A percentile compares a stretch with the other conserved stretches of the same genome.
Evolutionary conservation across 768 basidiomycete genomes (phyloP).

Genomic region (Crucibulum laeve): DNA sequence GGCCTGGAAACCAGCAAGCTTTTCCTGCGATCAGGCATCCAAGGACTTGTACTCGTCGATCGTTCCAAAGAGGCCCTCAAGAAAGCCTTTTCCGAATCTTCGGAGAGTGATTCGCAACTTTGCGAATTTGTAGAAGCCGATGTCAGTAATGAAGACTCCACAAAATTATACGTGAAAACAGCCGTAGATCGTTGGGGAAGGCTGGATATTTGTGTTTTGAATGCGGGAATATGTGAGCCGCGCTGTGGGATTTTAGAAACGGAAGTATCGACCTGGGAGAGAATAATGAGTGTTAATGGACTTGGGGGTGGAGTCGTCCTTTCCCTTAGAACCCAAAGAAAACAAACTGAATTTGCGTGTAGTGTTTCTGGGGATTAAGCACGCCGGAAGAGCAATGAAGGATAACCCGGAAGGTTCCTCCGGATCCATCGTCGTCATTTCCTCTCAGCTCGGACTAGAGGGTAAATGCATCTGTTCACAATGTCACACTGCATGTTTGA

Average conservation of each 20-base stretch:
- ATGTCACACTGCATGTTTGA: neutral
- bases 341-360: neutral
- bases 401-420: slow-evolving; percentile 7
- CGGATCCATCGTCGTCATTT: slow-evolving; percentile 13
- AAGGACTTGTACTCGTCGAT: slow-evolving; percentile 8
- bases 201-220: slow-evolving; percentile 9
- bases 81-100: neutral
- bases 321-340: neutral
- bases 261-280: slow-evolving; percentile 2
- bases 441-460: slow-evolving; percentile 15
- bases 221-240: slow-evolving; percentile 4
- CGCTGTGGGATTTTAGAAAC: slow-evolving; percentile 6
- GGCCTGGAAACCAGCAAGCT: slow-evolving; percentile 2
- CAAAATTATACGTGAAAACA: slow-evolving; percentile 1
- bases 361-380: slow-evolving; percentile 11
- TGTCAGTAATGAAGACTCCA: slow-evolving; percentile 2
- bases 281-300: slow-evolving; percentile 10
- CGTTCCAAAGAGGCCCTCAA: neutral
- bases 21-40: neutral
- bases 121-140: slow-evolving; percentile 4
- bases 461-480: slow-evolving; percentile 1
- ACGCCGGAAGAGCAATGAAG: slow-evolving; percentile 8
- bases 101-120: neutral
- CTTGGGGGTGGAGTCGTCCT: slow-evolving; percentile 5
- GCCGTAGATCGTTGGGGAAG: slow-evolving; percentile 7